Evolutionary conservation across 2,329 filamentous ascomycete genomes (phyloP).

Genomic region (Mycosphaerelloides madeirae): DNA sequence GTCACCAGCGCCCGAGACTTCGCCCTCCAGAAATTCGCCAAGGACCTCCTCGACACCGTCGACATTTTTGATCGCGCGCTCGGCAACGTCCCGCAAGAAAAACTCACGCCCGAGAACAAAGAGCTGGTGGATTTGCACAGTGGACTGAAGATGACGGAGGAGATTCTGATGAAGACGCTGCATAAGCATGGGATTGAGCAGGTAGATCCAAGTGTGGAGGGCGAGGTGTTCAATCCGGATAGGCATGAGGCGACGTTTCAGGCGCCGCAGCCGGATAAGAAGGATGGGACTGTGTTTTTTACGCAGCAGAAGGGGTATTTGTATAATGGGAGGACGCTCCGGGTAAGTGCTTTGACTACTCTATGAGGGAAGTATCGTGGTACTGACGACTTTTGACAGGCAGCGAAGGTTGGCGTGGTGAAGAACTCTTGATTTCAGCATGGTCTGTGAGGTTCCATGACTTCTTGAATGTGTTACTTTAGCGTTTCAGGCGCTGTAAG

Average conservation of each 20-base stretch:
- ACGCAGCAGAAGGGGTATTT: constrained; percentile 95
- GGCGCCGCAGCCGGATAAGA: constrained; percentile 79
- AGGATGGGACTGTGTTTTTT: constrained; percentile 84
- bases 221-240: constrained; percentile 92
- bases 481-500: no score
- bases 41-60: constrained; percentile 89
- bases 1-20: constrained; percentile 84
- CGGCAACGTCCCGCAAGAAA: constrained; percentile 68
- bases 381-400: constrained; percentile 37
- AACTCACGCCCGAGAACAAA: constrained; percentile 60
- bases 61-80: constrained; percentile 97
- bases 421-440: constrained; percentile 62
- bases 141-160: constrained; percentile 92
- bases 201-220: constrained; percentile 66
- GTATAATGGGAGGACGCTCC: constrained; percentile 82
- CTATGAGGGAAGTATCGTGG: constrained; percentile 19
- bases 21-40: constrained; percentile 88
- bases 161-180: constrained; percentile 78
- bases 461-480: no score
- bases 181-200: constrained; percentile 92
- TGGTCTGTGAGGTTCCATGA: no score
- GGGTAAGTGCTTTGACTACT: constrained; percentile 41
- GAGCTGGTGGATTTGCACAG: constrained; percentile 78
- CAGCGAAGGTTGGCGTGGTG: constrained; percentile 93
- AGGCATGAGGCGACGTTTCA: constrained; percentile 96